Evolutionary conservation across 2,329 filamentous ascomycete genomes (phyloP).

Genomic region (Cladosporium sp.): DNA sequence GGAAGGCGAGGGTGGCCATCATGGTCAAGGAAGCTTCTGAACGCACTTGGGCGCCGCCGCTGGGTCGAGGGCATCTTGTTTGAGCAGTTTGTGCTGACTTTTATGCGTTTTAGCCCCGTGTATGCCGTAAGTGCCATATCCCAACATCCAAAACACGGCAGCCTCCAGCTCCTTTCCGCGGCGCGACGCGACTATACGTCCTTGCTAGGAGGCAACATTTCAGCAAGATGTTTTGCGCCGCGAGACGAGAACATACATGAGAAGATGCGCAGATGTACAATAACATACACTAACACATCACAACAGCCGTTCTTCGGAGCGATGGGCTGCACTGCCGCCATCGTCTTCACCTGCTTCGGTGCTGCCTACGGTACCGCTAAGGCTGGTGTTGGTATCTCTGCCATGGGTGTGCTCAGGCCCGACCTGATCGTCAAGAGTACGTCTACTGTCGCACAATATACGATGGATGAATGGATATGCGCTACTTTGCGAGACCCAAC

Average conservation of each 20-base stretch:
- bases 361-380: constrained; percentile 99
- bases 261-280: background rate
- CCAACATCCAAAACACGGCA: constrained; percentile 11
- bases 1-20: constrained; percentile 8
- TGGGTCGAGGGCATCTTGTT: background rate
- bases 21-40: constrained; percentile 22
- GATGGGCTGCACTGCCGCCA: constrained; percentile 93
- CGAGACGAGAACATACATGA: background rate
- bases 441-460: constrained; percentile 41
- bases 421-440: constrained; percentile 99
- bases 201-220: too few species aligned
- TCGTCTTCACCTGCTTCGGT: constrained; percentile 94
- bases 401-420: constrained; percentile 96
- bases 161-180: constrained; percentile 7
- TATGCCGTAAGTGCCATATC: constrained; percentile 83
- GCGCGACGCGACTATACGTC: background rate
- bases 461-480: background rate
- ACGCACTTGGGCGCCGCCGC: background rate
- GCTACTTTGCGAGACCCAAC: constrained; percentile 13
- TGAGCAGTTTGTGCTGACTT: constrained; percentile 12
- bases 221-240: background rate
- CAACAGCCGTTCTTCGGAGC: constrained; percentile 87
- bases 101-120: constrained; percentile 70
- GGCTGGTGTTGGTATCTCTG: constrained; percentile 96
- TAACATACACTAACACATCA: constrained; percentile 7